Conservation (phyloP, 352 stramenopile genomes). For the Halophytophthora batemanensis region DNA sequence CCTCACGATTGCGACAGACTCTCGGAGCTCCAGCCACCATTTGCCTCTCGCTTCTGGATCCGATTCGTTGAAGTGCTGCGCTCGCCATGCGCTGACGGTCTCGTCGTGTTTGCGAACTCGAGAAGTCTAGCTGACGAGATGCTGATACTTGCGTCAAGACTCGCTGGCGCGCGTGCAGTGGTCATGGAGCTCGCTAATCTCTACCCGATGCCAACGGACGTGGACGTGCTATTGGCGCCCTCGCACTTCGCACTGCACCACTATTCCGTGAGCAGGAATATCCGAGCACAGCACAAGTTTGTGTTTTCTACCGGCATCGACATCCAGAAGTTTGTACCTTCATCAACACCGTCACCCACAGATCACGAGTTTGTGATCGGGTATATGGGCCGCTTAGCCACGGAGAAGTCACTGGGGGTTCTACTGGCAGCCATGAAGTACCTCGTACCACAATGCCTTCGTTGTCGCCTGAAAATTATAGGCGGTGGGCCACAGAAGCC, state of each 20-base stretch:
- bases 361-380: constrained; percentile 36
- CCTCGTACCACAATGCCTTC: constrained; percentile 18
- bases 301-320: constrained; percentile 48
- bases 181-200: constrained; percentile 60
- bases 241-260: constrained; percentile 50
- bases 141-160: constrained; percentile 29
- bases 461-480: constrained; percentile 29
- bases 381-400: constrained; percentile 41
- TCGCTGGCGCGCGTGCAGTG: constrained; percentile 33
- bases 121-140: constrained; percentile 27
- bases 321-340: constrained; percentile 31
- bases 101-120: constrained; percentile 54
- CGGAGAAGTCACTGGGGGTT: constrained; percentile 50
- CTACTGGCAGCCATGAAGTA: constrained; percentile 29
- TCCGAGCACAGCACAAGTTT: constrained; percentile 19
- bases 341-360: background rate
- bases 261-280: constrained; percentile 29
- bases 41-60: constrained; percentile 26
- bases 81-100: constrained; percentile 26
- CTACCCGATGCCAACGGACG: constrained; percentile 24
- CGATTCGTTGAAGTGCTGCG: constrained; percentile 19
- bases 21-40: constrained; percentile 19
- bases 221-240: constrained; percentile 50
- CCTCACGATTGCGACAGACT: constrained; percentile 13
- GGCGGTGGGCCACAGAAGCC: constrained; percentile 34